Evolutionary conservation across 2,329 filamentous ascomycete species (phyloP).

Genomic region (Aureobasidium pullulans): DNA sequence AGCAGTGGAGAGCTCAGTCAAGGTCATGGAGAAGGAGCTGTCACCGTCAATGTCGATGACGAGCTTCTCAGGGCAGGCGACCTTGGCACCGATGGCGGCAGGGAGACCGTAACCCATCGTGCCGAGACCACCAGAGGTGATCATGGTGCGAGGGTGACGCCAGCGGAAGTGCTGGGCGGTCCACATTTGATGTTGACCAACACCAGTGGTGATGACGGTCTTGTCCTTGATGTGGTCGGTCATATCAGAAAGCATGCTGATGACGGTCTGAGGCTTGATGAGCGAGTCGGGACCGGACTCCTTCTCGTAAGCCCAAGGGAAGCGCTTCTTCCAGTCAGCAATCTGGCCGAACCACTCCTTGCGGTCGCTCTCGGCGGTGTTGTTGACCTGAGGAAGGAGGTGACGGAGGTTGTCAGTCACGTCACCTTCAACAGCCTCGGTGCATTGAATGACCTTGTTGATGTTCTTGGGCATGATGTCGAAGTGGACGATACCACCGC

Average conservation of each 20-base stretch:
- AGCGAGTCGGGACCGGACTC: slow-evolving; percentile 60
- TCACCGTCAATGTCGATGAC: slow-evolving; percentile 97
- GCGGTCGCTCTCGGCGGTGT: slow-evolving; percentile 56
- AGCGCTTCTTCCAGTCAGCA: slow-evolving; percentile 80
- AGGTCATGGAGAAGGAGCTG: slow-evolving; percentile 98
- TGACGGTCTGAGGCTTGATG: slow-evolving; percentile 92
- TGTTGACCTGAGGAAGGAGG: slow-evolving; percentile 65
- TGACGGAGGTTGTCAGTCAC: slow-evolving; percentile 69
- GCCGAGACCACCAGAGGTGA: slow-evolving; percentile 90
- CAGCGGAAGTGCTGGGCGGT: slow-evolving; percentile 93
- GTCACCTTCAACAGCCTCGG: slow-evolving; percentile 90
- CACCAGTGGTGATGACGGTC: slow-evolving; percentile 86
- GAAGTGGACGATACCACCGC: slow-evolving; percentile 94
- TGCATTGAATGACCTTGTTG: slow-evolving; percentile 97
- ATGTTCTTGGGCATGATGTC: slow-evolving; percentile 99
- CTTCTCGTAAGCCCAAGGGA: slow-evolving; percentile 80
- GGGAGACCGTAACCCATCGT: slow-evolving; percentile 96
- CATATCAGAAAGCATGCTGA: slow-evolving; percentile 81
- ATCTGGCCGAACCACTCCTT: slow-evolving; percentile 88
- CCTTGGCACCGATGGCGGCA: slow-evolving; percentile 91
- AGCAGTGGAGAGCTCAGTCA: slow-evolving; percentile 88
- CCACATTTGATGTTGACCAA: slow-evolving; percentile 99
- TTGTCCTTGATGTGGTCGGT: slow-evolving; percentile 72
- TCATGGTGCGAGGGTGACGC: slow-evolving; percentile 84
- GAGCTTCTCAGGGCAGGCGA: slow-evolving; percentile 69